Evolutionary conservation across 129 eudicot species (phyloP).

Genomic region (Flaveria sonorensis): DNA sequence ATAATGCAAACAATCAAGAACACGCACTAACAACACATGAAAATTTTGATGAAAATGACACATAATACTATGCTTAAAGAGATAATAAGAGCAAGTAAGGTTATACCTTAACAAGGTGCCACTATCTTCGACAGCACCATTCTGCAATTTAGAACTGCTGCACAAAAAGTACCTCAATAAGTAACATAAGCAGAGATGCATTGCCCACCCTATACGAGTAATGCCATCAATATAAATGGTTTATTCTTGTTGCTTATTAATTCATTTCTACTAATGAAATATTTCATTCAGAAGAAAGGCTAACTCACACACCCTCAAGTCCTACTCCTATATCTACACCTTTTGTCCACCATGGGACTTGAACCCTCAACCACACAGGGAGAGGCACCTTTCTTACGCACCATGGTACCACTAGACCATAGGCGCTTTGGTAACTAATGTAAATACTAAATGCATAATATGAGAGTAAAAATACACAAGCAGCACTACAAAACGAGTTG

Average conservation of each 20-base stretch:
- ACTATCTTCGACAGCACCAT: conserved; percentile 35
- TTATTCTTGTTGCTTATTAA: background rate
- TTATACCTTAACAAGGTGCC: conserved; percentile 56
- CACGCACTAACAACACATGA: conserved; percentile 8
- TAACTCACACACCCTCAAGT: no score
- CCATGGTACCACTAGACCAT: no score
- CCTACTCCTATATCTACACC: background rate
- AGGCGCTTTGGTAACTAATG: no score
- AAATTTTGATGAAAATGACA: background rate
- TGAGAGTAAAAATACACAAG: background rate
- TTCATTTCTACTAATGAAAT: background rate
- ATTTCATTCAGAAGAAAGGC: no score
- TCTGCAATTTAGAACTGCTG: conserved; percentile 55
- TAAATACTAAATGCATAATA: no score
- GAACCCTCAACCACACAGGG: no score
- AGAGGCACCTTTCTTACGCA: no score
- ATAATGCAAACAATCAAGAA: conserved; percentile 14
- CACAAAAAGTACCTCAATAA: conserved; percentile 35
- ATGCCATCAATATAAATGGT: background rate
- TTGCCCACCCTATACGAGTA: background rate
- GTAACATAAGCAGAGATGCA: conserved; percentile 20
- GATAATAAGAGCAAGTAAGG: conserved; percentile 29
- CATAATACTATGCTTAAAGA: conserved; percentile 1
- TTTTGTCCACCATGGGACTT: no score
- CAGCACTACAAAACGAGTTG: background rate